These are phyloP conservation scores for Potentilla sterilis DNA, from an alignment of 306 rosid genomes.

Conservation along the genomic window DNA sequence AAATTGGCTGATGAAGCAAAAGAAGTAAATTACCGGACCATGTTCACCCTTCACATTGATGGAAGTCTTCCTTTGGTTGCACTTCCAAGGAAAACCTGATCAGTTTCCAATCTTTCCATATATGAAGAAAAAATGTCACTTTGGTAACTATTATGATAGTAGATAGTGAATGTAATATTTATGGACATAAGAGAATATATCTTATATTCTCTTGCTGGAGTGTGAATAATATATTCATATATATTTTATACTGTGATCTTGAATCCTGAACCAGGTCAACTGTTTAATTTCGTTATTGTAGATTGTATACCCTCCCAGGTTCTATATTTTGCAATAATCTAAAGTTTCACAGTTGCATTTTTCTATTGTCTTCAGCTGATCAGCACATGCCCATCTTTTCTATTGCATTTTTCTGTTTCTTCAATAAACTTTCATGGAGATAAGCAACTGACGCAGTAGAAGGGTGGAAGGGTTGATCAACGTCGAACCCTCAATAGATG, in stretches of 20 bases:
- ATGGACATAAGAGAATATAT: neutral
- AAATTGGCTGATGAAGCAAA: slow-evolving; percentile 38
- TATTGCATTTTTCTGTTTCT: neutral
- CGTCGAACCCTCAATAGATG: no score
- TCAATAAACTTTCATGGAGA: neutral
- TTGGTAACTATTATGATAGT: neutral
- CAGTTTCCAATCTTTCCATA: neutral
- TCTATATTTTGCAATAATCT: neutral
- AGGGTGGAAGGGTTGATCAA: no score
- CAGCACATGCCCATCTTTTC: neutral
- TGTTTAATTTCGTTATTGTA: neutral
- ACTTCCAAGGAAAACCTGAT: slow-evolving; percentile 32
- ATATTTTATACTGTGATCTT: neutral
- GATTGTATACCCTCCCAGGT: neutral
- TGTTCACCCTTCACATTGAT: slow-evolving; percentile 69
- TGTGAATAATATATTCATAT: neutral
- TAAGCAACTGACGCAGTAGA: neutral
- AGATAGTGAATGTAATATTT: neutral
- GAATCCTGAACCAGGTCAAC: neutral
- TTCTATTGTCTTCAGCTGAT: neutral
- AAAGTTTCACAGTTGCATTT: neutral
- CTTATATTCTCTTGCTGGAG: neutral
- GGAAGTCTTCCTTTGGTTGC: slow-evolving; percentile 55
- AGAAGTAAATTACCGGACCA: slow-evolving; percentile 47
- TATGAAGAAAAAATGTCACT: slow-evolving; percentile 1